Evolutionary conservation across 257 asterid species (phyloP), one percentile per base, ranked within the genome.

Genomic region (Solanum piurae): DNA sequence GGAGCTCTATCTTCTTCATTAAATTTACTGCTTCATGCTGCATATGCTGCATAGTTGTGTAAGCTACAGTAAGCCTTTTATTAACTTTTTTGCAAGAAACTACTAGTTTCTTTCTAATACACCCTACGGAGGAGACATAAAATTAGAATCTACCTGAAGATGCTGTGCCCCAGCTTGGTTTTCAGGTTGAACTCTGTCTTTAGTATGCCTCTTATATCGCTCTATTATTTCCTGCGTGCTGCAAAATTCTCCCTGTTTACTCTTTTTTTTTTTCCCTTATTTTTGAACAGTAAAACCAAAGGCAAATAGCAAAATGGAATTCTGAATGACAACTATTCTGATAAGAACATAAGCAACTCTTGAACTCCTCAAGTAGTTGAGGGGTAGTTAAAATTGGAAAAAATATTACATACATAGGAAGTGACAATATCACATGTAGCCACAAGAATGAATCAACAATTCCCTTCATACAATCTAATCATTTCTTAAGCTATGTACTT

Each of bases 1-100:
- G 99, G 31, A 86, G 88, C 92, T 97, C 99, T 58, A 95, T 93
- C 93, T 93, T 94, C 88, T 92, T 94, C 94, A 93, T 88, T 97
- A 97, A 88, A 74, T 86, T 87, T 86, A 93, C 95, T 58, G 98
- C 89, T 86, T 95, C 99, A 58, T 89, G 94, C 95, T 92, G 93
- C 89, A 97, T 84, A 10, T 93, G 95, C 94, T 92, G 87, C 72
- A 86, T 20, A n/a, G 4, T 86, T 36, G 68, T 69, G 68, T 46
- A 86, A 68, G 82, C 20, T 85, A 38, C 27, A 38, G 10, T 64
- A n/a, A 27, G 29, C 5, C 85, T 34, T 4, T 49, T 49, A 9
- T 31, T 10, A 5, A 10, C 4, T 29, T 29, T 18, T 29, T 29
- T 2, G 18, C 44, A 49, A 49, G 69, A 82, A 82, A 29, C 37